Percentiles rank a stretch among this genome's conserved stretches.
These are phyloP conservation scores for Gracilaria vermiculophylla DNA, from an alignment of 23 red algal genomes.

Conservation along the genomic window DNA sequence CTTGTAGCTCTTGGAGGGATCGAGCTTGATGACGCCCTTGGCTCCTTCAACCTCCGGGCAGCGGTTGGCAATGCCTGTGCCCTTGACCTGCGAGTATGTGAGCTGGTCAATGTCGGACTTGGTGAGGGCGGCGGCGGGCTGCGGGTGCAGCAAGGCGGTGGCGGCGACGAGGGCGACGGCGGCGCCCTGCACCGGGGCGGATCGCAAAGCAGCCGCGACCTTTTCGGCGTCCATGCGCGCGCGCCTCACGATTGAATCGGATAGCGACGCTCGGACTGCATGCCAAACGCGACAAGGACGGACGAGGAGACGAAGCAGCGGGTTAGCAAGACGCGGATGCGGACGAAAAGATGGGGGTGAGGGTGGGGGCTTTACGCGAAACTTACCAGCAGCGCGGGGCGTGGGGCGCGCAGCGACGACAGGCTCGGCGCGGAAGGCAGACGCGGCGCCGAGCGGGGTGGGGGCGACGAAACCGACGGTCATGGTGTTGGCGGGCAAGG, in stretches of 20 bases:
- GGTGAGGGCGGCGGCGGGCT: conserved; percentile 71
- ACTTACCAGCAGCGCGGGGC: background rate
- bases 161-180: conserved; percentile 51
- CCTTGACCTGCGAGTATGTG: conserved; percentile 98
- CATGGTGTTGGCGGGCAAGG: background rate
- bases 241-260: conserved; percentile 55
- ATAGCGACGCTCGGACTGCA: conserved; percentile 54
- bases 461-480: conserved; percentile 58
- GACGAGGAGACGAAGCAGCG: background rate
- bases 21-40: conserved; percentile 92
- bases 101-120: conserved; percentile 81
- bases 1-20: conserved; percentile 87
- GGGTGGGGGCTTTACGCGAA: background rate
- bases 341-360: background rate
- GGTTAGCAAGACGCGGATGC: background rate
- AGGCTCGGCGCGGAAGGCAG: conserved; percentile 16
- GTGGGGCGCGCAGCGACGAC: background rate
- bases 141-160: conserved; percentile 37
- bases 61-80: conserved; percentile 91
- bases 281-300: background rate
- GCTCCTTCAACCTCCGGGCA: conserved; percentile 93
- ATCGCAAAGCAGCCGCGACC: conserved; percentile 36
- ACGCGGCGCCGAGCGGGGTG: conserved; percentile 31
- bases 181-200: conserved; percentile 22
- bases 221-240: conserved; percentile 59